phyloP scores from a whole-genome alignment of 148 eudicot genomes.

The Oxyria digyna region DNA sequence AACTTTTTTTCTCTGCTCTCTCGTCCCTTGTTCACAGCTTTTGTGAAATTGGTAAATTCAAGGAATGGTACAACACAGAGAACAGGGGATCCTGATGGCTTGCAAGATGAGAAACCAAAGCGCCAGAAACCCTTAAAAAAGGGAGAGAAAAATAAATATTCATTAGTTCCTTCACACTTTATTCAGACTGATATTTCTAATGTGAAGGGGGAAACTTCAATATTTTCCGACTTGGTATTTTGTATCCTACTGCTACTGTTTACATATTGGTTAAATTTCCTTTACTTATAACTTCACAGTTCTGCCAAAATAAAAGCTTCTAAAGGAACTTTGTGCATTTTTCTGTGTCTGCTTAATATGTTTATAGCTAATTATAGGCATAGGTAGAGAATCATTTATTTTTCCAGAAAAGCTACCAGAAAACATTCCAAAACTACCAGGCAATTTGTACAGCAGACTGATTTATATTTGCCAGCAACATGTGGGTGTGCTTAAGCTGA shows the following conservation, averaged over 20 bases:
- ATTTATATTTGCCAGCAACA: neutral
- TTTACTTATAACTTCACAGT: neutral
- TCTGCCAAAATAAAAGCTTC: neutral
- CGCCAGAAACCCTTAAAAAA: slow-evolving; percentile 31
- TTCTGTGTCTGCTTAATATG: neutral
- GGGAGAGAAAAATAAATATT: slow-evolving; percentile 44
- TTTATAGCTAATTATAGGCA: neutral
- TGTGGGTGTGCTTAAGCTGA: neutral
- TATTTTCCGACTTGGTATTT: slow-evolving; percentile 59
- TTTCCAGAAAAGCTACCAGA: neutral
- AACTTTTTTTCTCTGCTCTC: neutral
- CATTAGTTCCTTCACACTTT: slow-evolving; percentile 78
- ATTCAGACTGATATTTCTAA: slow-evolving; percentile 70
- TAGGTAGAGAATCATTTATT: neutral
- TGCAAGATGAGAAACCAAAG: slow-evolving; percentile 31
- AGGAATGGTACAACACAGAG: slow-evolving; percentile 77
- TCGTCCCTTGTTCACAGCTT: slow-evolving; percentile 28
- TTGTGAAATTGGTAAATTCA: slow-evolving; percentile 68
- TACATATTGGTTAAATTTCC: neutral
- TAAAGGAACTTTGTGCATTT: neutral
- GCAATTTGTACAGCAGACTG: neutral
- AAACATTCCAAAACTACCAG: neutral
- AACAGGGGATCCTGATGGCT: slow-evolving; percentile 24
- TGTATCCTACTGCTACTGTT: slow-evolving; percentile 33
- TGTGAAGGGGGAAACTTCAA: slow-evolving; percentile 65